Evolutionary conservation across 2,329 filamentous ascomycete genomes (phyloP).

Genomic region (Stemphylium vesicarium): DNA sequence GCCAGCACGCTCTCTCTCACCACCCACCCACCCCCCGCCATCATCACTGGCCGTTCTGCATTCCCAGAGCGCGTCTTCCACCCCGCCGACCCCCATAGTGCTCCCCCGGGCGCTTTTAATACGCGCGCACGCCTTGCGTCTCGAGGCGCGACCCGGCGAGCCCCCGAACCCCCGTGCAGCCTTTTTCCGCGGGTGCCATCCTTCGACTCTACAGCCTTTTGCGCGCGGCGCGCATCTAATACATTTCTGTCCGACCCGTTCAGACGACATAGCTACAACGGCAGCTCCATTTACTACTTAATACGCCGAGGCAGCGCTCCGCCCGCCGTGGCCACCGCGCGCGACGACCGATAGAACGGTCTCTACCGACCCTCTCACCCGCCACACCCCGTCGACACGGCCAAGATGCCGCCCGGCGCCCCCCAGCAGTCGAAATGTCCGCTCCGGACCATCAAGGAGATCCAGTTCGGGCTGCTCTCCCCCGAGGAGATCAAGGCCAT

Average conservation of each 20-base stretch:
- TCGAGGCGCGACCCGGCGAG: constrained; percentile 36
- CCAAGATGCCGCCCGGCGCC: constrained; percentile 83
- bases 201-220: constrained; percentile 38
- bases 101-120: constrained; percentile 32
- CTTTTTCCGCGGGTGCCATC: constrained; percentile 36
- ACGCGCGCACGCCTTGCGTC: constrained; percentile 31
- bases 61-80: constrained; percentile 44
- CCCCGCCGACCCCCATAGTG: constrained; percentile 31
- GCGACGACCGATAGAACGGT: constrained; percentile 27
- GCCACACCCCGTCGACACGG: constrained; percentile 20
- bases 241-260: constrained; percentile 13
- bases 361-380: constrained; percentile 12
- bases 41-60: constrained; percentile 39
- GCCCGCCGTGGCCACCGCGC: constrained; percentile 40
- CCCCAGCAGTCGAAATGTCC: constrained; percentile 72
- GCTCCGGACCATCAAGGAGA: constrained; percentile 97
- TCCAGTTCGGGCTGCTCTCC: constrained; percentile 97
- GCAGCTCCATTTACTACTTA: constrained; percentile 20
- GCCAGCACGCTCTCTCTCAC: constrained; percentile 32
- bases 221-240: constrained; percentile 43
- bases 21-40: constrained; percentile 36
- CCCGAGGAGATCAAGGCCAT: constrained; percentile 99
- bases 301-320: constrained; percentile 35
- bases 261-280: constrained; percentile 27
- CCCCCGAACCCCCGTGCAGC: constrained; percentile 36